A percentile compares a stretch with the other conserved stretches of the same genome.
These are phyloP conservation scores for Crinitomyces ghanaensis DNA, from an alignment of 805 yeast genomes.

Conservation along the genomic window DNA sequence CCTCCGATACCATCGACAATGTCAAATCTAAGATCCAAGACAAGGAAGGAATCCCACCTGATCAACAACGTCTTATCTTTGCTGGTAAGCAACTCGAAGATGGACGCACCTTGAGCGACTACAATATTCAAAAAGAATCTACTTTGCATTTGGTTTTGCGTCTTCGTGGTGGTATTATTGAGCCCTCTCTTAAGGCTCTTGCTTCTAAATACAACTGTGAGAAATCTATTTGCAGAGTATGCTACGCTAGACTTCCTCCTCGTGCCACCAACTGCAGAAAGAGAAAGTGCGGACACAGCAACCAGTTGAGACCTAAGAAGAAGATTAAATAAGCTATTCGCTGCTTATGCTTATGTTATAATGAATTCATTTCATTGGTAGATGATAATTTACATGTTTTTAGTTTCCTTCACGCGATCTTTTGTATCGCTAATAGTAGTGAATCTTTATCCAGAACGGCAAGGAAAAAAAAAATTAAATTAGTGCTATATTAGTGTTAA, in stretches of 20 bases:
- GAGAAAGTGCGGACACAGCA: constrained; percentile 99
- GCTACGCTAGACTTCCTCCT: constrained; percentile 99
- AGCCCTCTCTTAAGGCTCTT: constrained; percentile 97
- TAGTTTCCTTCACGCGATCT: neutral
- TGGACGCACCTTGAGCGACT: constrained; percentile 97
- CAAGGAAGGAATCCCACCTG: constrained; percentile 99
- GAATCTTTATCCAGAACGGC: neutral
- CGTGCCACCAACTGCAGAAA: constrained; percentile 99
- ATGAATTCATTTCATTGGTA: neutral
- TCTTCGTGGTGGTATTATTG: constrained; percentile 98
- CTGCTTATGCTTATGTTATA: too few species aligned
- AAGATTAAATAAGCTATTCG: constrained; percentile 75
- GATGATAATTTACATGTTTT: neutral
- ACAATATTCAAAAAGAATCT: constrained; percentile 99
- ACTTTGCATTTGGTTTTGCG: constrained; percentile 92
- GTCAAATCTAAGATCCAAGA: constrained; percentile 98
- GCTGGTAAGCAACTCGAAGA: constrained; percentile 99
- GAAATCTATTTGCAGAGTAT: constrained; percentile 97
- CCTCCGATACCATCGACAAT: constrained; percentile 97
- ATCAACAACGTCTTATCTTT: constrained; percentile 98
- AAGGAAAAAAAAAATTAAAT: neutral
- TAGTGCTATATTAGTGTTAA: neutral
- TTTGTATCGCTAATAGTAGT: neutral
- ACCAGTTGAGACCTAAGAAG: constrained; percentile 99
- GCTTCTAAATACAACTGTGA: constrained; percentile 99